phyloP scores from a whole-genome alignment of 208 protist species.

The Acanthamoeba healyi region DNA sequence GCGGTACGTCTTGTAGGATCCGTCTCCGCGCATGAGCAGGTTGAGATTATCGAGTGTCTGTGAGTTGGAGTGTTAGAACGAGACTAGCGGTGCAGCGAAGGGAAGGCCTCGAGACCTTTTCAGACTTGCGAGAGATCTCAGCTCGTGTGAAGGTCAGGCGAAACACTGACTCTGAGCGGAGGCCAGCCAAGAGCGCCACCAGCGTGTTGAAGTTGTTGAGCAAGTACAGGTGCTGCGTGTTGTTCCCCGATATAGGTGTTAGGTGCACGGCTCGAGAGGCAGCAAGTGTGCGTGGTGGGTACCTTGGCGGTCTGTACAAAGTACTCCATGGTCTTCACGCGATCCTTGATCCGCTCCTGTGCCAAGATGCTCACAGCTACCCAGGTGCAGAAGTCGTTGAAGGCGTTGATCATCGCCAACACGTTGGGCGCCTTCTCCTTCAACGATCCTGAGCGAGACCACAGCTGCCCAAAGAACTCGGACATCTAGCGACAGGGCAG shows the following conservation, averaged over 20 bases:
- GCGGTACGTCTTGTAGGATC: constrained; percentile 81
- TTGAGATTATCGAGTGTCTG: constrained; percentile 74
- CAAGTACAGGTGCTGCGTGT: constrained; percentile 38
- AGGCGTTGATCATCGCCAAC: constrained; percentile 76
- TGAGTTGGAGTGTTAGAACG: background rate
- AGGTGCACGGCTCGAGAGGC: background rate
- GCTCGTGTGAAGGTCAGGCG: constrained; percentile 69
- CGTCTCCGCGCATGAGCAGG: constrained; percentile 76
- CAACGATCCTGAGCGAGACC: background rate
- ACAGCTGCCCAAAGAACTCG: constrained; percentile 21
- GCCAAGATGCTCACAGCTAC: constrained; percentile 73
- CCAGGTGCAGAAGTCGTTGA: constrained; percentile 80
- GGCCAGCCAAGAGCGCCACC: constrained; percentile 79
- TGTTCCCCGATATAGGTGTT: background rate
- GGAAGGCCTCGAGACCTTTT: constrained; percentile 4
- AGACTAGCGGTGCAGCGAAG: background rate
- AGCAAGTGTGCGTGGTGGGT: background rate
- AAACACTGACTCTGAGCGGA: constrained; percentile 76
- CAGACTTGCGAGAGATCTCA: constrained; percentile 7
- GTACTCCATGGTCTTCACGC: constrained; percentile 76
- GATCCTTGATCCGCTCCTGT: constrained; percentile 22
- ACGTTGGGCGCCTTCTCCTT: constrained; percentile 78
- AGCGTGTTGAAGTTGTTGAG: constrained; percentile 87
- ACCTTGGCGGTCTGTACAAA: constrained; percentile 78
- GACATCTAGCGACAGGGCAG: constrained; percentile 1